These are phyloP conservation scores for Malbranchea cinnamomea DNA, from an alignment of 2,329 filamentous ascomycete genomes.

Conservation along the genomic window DNA sequence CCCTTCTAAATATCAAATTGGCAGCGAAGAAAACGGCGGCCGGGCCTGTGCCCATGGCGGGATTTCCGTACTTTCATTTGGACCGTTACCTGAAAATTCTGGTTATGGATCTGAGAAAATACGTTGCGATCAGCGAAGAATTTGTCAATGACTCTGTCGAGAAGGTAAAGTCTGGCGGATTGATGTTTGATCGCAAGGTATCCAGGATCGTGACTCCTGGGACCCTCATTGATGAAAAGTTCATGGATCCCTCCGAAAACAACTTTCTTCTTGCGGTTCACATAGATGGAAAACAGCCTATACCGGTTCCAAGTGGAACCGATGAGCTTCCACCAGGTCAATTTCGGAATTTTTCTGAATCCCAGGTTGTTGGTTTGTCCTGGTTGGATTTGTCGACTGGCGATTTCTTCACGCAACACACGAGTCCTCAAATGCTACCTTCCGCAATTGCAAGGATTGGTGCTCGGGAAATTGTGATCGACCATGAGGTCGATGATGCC, in stretches of 20 bases:
- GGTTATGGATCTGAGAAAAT: conserved; percentile 77
- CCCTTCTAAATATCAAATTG: conserved; percentile 76
- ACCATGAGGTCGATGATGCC: conserved; percentile 45
- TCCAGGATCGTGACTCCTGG: conserved; percentile 83
- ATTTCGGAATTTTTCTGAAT: conserved; percentile 17
- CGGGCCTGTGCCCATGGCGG: conserved; percentile 76
- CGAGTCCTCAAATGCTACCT: conserved; percentile 55
- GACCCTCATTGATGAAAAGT: conserved; percentile 92
- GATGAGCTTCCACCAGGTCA: conserved; percentile 12
- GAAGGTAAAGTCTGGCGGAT: conserved; percentile 58
- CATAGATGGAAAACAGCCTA: conserved; percentile 23
- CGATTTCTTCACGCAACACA: conserved; percentile 74
- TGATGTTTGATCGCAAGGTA: conserved; percentile 73
- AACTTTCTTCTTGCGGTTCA: conserved; percentile 83
- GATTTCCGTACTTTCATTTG: conserved; percentile 85
- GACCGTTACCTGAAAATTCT: conserved; percentile 86
- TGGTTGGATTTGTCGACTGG: conserved; percentile 95
- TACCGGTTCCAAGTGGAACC: conserved; percentile 7
- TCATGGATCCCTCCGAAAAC: conserved; percentile 85
- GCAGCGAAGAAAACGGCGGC: conserved; percentile 65
- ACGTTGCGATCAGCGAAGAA: conserved; percentile 90
- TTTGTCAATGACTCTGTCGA: conserved; percentile 59
- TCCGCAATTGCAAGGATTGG: conserved; percentile 70
- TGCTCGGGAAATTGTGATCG: conserved; percentile 71
- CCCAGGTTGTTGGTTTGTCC: conserved; percentile 54